Conservation (phyloP, 495 filamentous ascomycete species). For the Xylaria scruposa region DNA sequence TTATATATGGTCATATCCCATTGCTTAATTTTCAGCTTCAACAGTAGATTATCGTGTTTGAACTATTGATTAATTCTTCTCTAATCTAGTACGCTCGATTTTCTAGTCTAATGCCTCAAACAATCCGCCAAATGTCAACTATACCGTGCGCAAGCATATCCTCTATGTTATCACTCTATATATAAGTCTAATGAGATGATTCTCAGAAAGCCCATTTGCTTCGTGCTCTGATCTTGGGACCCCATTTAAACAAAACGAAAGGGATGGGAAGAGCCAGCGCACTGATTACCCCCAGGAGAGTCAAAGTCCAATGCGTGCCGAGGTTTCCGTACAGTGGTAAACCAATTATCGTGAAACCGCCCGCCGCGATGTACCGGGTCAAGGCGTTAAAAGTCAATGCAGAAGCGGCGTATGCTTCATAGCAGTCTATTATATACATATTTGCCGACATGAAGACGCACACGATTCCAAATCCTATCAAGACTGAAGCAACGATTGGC, state of each 20-base stretch:
- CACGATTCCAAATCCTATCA: conserved; percentile 65
- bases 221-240: conserved; percentile 51
- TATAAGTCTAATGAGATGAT: neutral
- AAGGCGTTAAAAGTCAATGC: conserved; percentile 63
- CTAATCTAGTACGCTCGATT: neutral
- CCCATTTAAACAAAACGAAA: conserved; percentile 61
- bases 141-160: neutral
- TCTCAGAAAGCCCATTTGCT: conserved; percentile 50
- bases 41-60: neutral
- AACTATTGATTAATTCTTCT: neutral
- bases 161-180: neutral
- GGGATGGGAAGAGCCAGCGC: conserved; percentile 59
- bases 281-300: conserved; percentile 60
- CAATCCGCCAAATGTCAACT: neutral
- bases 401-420: conserved; percentile 67
- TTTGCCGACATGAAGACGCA: conserved; percentile 67
- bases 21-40: neutral
- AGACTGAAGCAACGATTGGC: conserved; percentile 52
- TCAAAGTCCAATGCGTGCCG: conserved; percentile 63
- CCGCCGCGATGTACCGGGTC: conserved; percentile 32
- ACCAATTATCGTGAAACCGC: conserved; percentile 43
- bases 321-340: conserved; percentile 53
- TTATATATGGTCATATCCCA: neutral
- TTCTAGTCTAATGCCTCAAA: neutral
- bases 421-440: conserved; percentile 72